Base-by-base conservation (phyloP, 352 stramenopile genomes). In the Thalassiosira allenii region DNA sequence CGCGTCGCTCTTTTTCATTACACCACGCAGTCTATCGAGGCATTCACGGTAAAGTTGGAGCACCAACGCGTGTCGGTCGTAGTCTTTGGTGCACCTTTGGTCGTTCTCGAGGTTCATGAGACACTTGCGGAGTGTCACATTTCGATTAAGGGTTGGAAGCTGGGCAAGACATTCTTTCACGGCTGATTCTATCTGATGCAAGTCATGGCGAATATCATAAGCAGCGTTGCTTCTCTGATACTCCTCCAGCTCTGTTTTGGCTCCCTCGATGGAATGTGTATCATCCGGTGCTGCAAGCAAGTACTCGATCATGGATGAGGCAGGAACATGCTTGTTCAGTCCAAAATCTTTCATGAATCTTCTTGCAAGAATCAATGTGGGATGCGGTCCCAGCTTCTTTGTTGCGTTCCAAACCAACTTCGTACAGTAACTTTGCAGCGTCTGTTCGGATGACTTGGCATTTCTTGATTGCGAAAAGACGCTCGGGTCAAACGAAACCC, bases 401-500 rank as follows among this genome's bases (percentile, higher is more conserved):
- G 79, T 51, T 41, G 73, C 67, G 65, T 78, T 83, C 73, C 63
- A 73, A 58, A 87, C 57, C 20, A 87, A 52, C 51, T 75, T 61
- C 29, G 78, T 56, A 29, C 73, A 87, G 52, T 83, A 83, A 22
- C 49, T 44, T 58, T 87, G 59, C 40, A 87, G 27, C 6, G n/a
- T 51, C 33, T 73, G 11, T 40, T 62, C 52, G 67, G 52, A 62
- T 14, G 77, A 79, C 41, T 71, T 54, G 25, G 63, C 57, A 54
- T 84, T 75, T 14, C 33, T 64, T 12, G 33, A 29, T 33, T 81
- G 49, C 47, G 73, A 81, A 32, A 87, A 89, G 0, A 65, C 53
- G 53, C 66, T 68, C n/a, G 81, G 76, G 40, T 93, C 87, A 68
- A 94, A 94, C 22, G 79, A 64, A 9, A 93, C 73, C 12, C 57